Base-by-base conservation (phyloP, 2,329 filamentous ascomycete genomes). In the Fusarium coffeatum region DNA sequence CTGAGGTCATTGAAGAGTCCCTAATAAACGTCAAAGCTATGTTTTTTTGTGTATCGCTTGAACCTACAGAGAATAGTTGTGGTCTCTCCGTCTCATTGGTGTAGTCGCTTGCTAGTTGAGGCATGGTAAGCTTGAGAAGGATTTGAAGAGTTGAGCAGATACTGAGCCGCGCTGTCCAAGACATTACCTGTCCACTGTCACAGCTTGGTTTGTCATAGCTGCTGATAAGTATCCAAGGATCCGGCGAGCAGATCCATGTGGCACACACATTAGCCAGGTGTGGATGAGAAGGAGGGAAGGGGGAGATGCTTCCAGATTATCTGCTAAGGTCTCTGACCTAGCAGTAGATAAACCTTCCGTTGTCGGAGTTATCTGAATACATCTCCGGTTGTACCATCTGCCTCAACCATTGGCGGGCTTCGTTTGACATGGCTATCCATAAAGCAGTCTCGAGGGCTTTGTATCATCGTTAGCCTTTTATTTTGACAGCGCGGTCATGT, bases 391-490 rank as follows among this genome's bases (percentile, higher is more conserved):
- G 47, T 43, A n/a, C 43, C 28, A 42, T 22, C 28, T 20, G 59
- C 27, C 2, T 42, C 56, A 62, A 46, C 63, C n/a, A 22, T 45
- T 3, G 49, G 67, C 62, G 28, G n/a, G 55, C 47, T 47, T 34
- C 7, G 42, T 22, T 37, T 42, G 43, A 63, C 28, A 37, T 40
- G 48, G n/a, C 53, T 53, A 41, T 49, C 48, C 48, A 15, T 20
- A 25, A 20, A 66, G 32, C 65, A 42, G 43, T 45, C 42, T 59
- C 65, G 47, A 18, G 66, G 43, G 56, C 56, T 63, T 22, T 54
- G 67, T 66, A 65, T 48, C 27, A 69, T 71, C 45, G 57, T 8
- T 20, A 72, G 40, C 22, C 61, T 59, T 48, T 72, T 60, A n/a
- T 22, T 43, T 57, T 23, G 27, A 22, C 51, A 49, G 16, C 41